phyloP scores from a whole-genome alignment of 306 rosid genomes.

The Corylus avellana region DNA sequence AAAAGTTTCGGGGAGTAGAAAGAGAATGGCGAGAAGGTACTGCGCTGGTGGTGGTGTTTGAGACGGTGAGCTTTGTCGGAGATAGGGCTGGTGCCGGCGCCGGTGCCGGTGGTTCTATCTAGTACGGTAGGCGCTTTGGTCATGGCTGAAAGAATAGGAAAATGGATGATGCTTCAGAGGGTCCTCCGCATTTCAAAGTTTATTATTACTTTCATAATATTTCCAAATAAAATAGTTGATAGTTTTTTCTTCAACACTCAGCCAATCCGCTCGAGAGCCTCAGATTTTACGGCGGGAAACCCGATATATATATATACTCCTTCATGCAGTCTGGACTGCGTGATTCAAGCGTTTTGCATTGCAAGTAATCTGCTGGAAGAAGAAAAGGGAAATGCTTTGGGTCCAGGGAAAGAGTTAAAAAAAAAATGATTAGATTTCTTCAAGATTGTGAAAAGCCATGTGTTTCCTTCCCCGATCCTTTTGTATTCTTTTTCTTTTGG shows the following conservation, averaged over 20 bases:
- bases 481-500: no score
- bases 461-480: no score
- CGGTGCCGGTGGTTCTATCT: background rate
- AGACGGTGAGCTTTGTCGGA: constrained; percentile 14
- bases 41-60: constrained; percentile 17
- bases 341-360: background rate
- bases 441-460: no score
- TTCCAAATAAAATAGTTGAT: no score
- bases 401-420: no score
- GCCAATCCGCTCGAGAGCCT: background rate
- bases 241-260: no score
- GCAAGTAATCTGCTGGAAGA: background rate
- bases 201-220: no score
- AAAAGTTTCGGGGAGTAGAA: constrained; percentile 36
- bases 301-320: background rate
- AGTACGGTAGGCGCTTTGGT: constrained; percentile 13
- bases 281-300: constrained; percentile 19
- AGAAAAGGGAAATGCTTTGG: no score
- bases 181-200: background rate
- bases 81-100: background rate
- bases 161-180: background rate
- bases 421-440: no score
- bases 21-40: background rate
- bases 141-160: constrained; percentile 9
- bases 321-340: background rate